A percentile compares a stretch with the other conserved stretches of the same genome.
Conservation (phyloP, 2,329 filamentous ascomycete species). For the Paecilomyces sp. region DNA sequence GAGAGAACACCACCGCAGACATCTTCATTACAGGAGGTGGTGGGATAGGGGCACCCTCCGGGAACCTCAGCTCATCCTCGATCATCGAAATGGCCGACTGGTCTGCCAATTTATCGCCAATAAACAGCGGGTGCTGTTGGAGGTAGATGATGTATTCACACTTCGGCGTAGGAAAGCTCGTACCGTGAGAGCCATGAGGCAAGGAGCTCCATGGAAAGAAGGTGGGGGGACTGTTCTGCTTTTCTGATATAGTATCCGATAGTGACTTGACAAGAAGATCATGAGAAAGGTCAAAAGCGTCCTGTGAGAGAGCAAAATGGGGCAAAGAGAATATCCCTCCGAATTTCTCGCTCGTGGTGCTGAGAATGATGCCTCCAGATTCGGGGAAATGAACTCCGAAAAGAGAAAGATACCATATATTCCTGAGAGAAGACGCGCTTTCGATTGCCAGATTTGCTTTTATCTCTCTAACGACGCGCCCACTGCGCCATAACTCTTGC, state of each 20-base stretch:
- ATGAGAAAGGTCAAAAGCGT: constrained; percentile 51
- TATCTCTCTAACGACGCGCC: constrained; percentile 59
- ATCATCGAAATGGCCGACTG: constrained; percentile 41
- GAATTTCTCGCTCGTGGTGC: constrained; percentile 89
- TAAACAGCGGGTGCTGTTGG: constrained; percentile 49
- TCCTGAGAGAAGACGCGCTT: constrained; percentile 61
- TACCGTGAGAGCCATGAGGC: constrained; percentile 47
- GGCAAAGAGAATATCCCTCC: constrained; percentile 85
- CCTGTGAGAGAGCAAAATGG: constrained; percentile 62
- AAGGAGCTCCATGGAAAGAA: constrained; percentile 70
- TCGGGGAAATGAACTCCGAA: constrained; percentile 80
- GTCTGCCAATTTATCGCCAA: constrained; percentile 22
- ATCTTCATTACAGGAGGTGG: constrained; percentile 47
- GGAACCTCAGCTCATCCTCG: constrained; percentile 54
- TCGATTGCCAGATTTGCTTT: constrained; percentile 64
- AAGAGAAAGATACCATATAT: constrained; percentile 71
- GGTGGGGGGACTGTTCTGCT: constrained; percentile 52
- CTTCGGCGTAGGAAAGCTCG: constrained; percentile 54
- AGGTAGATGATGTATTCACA: constrained; percentile 88
- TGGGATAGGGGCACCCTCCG: constrained; percentile 50
- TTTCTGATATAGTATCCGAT: constrained; percentile 54
- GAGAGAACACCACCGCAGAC: constrained; percentile 56
- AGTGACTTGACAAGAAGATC: constrained; percentile 67
- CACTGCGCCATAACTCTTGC: constrained; percentile 27
- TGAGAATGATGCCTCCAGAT: constrained; percentile 72